These are phyloP conservation scores for Microcos paniculata DNA, from an alignment of 345 rosid species.

Conservation along the genomic window DNA sequence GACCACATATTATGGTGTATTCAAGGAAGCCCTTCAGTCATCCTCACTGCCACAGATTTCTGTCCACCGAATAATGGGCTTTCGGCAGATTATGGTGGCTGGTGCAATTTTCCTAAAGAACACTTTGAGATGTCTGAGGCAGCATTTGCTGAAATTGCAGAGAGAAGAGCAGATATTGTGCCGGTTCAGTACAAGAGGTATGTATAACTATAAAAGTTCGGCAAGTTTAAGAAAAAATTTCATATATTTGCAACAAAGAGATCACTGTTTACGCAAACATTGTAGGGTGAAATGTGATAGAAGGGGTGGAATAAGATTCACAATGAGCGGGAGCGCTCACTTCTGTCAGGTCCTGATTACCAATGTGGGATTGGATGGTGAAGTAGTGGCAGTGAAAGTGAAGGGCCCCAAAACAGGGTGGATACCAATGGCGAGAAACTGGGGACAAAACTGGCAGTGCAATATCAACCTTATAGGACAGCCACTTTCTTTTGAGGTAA, in stretches of 20 bases:
- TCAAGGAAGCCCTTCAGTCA: conserved; percentile 76
- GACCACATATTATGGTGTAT: conserved; percentile 84
- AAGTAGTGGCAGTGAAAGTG: conserved; percentile 77
- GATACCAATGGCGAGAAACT: conserved; percentile 93
- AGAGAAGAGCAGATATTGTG: conserved; percentile 59
- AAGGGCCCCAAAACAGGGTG: conserved; percentile 92
- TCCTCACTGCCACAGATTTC: conserved; percentile 89
- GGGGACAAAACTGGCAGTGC: conserved; percentile 93
- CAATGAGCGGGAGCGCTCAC: conserved; percentile 60
- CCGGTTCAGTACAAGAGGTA: conserved; percentile 82
- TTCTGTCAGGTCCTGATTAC: conserved; percentile 76
- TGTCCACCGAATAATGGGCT: conserved; percentile 92
- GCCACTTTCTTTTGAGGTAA: conserved; percentile 86
- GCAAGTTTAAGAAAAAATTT: not conserved
- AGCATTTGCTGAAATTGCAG: conserved; percentile 84
- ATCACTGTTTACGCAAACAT: conserved; percentile 4
- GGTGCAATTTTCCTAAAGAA: conserved; percentile 90
- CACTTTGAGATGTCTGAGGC: conserved; percentile 91
- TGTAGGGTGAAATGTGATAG: conserved; percentile 69
- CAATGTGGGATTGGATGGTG: conserved; percentile 82
- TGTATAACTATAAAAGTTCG: not conserved
- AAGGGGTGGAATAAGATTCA: conserved; percentile 74
- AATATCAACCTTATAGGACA: conserved; percentile 70
- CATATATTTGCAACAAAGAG: not conserved
- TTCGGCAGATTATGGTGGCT: conserved; percentile 79